Conservation (phyloP, 345 rosid species). For the Melaleuca alternifolia region DNA sequence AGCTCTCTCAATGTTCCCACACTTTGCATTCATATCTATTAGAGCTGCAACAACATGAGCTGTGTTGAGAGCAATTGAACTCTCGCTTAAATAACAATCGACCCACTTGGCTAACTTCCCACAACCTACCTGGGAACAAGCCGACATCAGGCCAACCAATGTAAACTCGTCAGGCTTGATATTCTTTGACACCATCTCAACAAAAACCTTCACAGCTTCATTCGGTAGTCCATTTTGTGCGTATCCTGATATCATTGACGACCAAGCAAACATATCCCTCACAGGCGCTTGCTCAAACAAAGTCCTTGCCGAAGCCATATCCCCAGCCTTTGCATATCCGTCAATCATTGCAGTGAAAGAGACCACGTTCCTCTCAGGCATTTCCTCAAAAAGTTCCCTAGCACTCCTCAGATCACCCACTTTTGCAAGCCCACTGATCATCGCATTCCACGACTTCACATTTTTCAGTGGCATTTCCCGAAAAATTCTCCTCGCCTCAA, state of each 20-base stretch:
- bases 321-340: constrained; percentile 36
- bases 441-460: constrained; percentile 49
- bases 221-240: constrained; percentile 46
- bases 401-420: constrained; percentile 35
- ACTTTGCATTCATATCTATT: constrained; percentile 74
- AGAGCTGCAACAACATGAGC: constrained; percentile 48
- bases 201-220: constrained; percentile 36
- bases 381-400: constrained; percentile 24
- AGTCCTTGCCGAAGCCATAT: constrained; percentile 32
- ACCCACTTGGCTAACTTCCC: constrained; percentile 47
- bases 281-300: constrained; percentile 38
- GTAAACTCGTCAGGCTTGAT: constrained; percentile 53
- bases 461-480: constrained; percentile 48
- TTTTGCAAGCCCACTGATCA: constrained; percentile 42
- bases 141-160: constrained; percentile 54
- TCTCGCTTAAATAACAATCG: constrained; percentile 35
- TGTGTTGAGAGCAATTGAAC: constrained; percentile 22
- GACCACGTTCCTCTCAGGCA: constrained; percentile 22
- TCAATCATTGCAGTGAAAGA: constrained; percentile 36
- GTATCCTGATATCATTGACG: constrained; percentile 56
- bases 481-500: constrained; percentile 37
- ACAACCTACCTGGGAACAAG: constrained; percentile 61
- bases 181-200: constrained; percentile 18
- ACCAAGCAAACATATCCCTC: constrained; percentile 44
- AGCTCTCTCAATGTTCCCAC: constrained; percentile 64